Evolutionary conservation across 1,139 yeast genomes (phyloP).

Genomic region (Hyphopichia fennica): DNA sequence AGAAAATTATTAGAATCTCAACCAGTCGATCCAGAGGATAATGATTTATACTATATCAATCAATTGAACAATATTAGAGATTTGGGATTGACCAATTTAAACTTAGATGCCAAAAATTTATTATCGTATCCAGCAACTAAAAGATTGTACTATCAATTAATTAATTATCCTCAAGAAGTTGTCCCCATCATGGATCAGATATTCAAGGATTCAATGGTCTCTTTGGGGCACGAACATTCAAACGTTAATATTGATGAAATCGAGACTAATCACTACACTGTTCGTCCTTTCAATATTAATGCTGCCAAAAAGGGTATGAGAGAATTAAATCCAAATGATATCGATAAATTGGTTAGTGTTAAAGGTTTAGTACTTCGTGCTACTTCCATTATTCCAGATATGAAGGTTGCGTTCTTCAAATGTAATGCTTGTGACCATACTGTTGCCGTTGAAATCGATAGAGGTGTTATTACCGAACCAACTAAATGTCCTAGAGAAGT

Average conservation of each 20-base stretch:
- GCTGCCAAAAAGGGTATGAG: constrained; percentile 78
- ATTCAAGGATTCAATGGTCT: constrained; percentile 84
- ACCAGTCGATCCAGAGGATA: constrained; percentile 55
- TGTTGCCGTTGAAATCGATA: constrained; percentile 85
- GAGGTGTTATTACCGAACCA: constrained; percentile 95
- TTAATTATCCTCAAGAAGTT: constrained; percentile 94
- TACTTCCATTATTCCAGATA: constrained; percentile 93
- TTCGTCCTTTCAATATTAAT: constrained; percentile 80
- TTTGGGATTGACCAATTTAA: constrained; percentile 78
- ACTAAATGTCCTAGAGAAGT: constrained; percentile 85
- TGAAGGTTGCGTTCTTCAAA: constrained; percentile 95
- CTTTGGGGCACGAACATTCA: constrained; percentile 52
- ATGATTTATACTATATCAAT: constrained; percentile 70
- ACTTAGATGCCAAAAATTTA: constrained; percentile 80
- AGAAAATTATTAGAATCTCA: constrained; percentile 54
- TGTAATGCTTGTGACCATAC: constrained; percentile 96
- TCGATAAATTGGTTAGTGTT: constrained; percentile 86
- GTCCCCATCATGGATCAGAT: constrained; percentile 98
- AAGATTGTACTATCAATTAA: constrained; percentile 78
- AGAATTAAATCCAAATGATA: constrained; percentile 92
- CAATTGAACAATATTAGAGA: constrained; percentile 73
- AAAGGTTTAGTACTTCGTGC: constrained; percentile 90
- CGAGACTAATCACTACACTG: constrained; percentile 80
- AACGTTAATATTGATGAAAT: constrained; percentile 60
- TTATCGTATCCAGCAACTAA: constrained; percentile 74